Conservation (phyloP, 2,329 filamentous ascomycete genomes). For the Thielaviopsis populi region DNA sequence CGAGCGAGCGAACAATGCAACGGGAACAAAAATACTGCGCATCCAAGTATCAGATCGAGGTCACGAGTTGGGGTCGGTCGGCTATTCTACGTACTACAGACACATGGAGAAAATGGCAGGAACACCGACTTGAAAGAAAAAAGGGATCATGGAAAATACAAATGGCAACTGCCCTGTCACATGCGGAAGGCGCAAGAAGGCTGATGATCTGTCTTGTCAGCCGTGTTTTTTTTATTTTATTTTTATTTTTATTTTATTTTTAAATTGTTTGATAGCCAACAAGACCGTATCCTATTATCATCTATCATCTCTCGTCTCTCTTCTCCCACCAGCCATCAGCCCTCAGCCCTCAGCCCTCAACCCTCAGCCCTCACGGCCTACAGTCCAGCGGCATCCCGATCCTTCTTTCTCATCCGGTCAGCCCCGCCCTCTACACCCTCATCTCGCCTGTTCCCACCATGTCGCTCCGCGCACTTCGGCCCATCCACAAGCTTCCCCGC, state of each 20-base stretch:
- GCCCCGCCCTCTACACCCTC: not conserved
- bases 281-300: too few species aligned
- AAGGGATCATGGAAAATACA: not conserved
- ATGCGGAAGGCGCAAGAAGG: not conserved
- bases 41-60: not conserved
- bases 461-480: not conserved
- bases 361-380: too few species aligned
- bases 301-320: too few species aligned
- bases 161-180: not conserved
- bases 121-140: not conserved
- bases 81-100: not conserved
- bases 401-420: too few species aligned
- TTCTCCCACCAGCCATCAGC: too few species aligned
- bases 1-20: not conserved
- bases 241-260: too few species aligned
- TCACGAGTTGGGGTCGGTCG: not conserved
- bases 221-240: not conserved
- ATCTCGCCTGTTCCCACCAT: not conserved
- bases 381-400: too few species aligned
- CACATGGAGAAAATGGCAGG: not conserved
- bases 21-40: not conserved
- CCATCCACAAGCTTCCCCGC: constrained; percentile 17
- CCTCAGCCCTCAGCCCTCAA: too few species aligned
- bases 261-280: too few species aligned
- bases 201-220: not conserved